Evolutionary conservation across 1,284 basidiomycete species (phyloP), one percentile per base, ranked within the genome.

Genomic region (Ustanciosporium gigantosporum): DNA sequence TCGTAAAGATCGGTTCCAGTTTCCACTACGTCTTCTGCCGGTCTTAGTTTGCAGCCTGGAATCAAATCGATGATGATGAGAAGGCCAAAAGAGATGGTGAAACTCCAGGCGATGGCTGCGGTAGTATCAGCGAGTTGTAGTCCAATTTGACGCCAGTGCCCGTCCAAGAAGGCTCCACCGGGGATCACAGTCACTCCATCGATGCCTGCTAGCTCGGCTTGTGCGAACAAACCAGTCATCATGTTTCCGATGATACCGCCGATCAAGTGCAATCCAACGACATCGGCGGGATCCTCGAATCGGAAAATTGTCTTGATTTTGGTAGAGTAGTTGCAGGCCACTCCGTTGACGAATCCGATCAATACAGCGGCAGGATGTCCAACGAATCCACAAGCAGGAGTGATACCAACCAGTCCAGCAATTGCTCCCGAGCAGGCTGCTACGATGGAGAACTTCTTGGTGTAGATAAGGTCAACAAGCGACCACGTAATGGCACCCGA

Each of bases 401-500:
- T 36, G 34, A 36, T 36, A n/a, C 34, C 34, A 19, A 36, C 34
- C 34, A 36, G 19, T 16, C 34, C 34, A 8, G 34, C 34, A 36
- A 36, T 36, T 11, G 34, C 34, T 15, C 34, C 34, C 11, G 34
- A 36, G 16, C 34, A 36, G 19, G 34, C 34, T 13, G 15, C 19
- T 13, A 36, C 34, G 34, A 36, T 36, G 34, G 34, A 36, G 11
- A 15, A 36, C 34, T 20, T 36, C 34, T 36, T 36, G 34, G 34
- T 36, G 15, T 20, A n/a, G 11, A 36, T 11, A 19, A n/a, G 19
- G 16, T 36, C 34, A 15, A 36, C 15, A 20, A 36, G 14, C 14
- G 34, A 15, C 34, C 34, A 36, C 11, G 34, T 11, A 8, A 36
- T 20, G 34, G 34, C 34, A n/a, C 34, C 34, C 14, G 11, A 8